These are phyloP conservation scores for Aspergillus panamensis DNA, from an alignment of 495 filamentous ascomycete genomes.

Conservation along the genomic window DNA sequence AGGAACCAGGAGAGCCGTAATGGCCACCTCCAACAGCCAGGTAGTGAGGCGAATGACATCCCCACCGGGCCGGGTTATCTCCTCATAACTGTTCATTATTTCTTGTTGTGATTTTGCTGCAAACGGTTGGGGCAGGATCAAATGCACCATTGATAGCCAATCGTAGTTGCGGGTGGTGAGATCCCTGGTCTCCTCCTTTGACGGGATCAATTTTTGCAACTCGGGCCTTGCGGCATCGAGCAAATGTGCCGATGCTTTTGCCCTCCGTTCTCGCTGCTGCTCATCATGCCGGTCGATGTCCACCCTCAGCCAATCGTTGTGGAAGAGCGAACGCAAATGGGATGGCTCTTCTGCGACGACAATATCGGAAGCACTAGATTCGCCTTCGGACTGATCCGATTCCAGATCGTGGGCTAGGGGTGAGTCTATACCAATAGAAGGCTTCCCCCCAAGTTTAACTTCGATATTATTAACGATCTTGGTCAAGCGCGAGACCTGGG, in stretches of 20 bases:
- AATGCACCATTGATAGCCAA: constrained; percentile 23
- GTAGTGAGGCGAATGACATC: constrained; percentile 24
- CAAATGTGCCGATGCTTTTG: constrained; percentile 14
- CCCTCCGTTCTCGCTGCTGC: constrained; percentile 7
- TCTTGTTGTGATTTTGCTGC: constrained; percentile 16
- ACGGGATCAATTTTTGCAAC: constrained; percentile 25
- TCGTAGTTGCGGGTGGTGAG: constrained; percentile 18
- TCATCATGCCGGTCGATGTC: constrained; percentile 9
- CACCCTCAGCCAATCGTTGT: constrained; percentile 30
- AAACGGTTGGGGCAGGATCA: constrained; percentile 22
- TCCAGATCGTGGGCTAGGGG: neutral
- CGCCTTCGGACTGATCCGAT: constrained; percentile 7
- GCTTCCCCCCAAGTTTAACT: constrained; percentile 18
- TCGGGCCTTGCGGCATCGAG: constrained; percentile 10
- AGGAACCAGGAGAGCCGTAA: constrained; percentile 25
- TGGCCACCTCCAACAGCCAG: constrained; percentile 25
- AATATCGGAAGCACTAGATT: constrained; percentile 19
- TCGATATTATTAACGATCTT: constrained; percentile 20
- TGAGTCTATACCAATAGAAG: neutral
- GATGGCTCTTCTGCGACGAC: constrained; percentile 21
- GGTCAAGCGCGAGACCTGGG: constrained; percentile 22
- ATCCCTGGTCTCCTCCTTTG: constrained; percentile 17
- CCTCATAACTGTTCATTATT: constrained; percentile 21
- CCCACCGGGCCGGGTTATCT: constrained; percentile 21
- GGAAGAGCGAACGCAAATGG: constrained; percentile 28